Percentiles rank a stretch among this genome's conserved stretches.
Evolutionary conservation across 2,329 filamentous ascomycete genomes (phyloP).

Genomic region (Xenosphaeropsis pyriputrescens): DNA sequence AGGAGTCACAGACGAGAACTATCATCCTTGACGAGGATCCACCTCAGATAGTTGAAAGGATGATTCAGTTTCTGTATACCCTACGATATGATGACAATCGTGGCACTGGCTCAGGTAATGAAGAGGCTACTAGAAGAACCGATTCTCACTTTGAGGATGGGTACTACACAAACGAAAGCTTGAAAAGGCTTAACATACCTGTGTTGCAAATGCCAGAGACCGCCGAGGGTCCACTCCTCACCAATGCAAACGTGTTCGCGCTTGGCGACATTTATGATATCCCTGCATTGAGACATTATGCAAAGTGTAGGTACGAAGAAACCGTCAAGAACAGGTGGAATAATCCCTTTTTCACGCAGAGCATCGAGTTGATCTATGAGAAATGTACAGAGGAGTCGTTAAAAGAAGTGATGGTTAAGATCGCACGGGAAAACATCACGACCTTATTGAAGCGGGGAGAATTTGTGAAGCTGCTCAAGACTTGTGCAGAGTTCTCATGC

Average conservation of each 20-base stretch:
- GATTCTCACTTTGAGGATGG: too few species aligned
- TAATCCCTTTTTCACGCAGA: slow-evolving; percentile 2
- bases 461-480: slow-evolving; percentile 4
- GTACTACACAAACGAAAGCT: too few species aligned
- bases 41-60: neutral
- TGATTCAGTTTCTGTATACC: neutral
- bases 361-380: slow-evolving; percentile 4
- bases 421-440: slow-evolving; percentile 1
- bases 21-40: neutral
- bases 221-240: neutral
- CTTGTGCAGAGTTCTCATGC: slow-evolving; percentile 2
- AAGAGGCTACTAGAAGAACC: too few species aligned
- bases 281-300: slow-evolving; percentile 4
- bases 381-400: slow-evolving; percentile 5
- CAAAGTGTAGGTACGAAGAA: slow-evolving; percentile 5
- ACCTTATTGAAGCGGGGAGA: slow-evolving; percentile 4
- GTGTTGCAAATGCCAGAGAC: neutral
- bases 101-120: neutral
- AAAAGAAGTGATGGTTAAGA: slow-evolving; percentile 4
- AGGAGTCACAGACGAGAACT: neutral
- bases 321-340: slow-evolving; percentile 3
- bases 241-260: slow-evolving; percentile 7
- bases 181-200: too few species aligned
- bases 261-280: slow-evolving; percentile 11
- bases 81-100: neutral